Conservation (phyloP, 1,284 basidiomycete species). For the Cryptococcus sp. region DNA sequence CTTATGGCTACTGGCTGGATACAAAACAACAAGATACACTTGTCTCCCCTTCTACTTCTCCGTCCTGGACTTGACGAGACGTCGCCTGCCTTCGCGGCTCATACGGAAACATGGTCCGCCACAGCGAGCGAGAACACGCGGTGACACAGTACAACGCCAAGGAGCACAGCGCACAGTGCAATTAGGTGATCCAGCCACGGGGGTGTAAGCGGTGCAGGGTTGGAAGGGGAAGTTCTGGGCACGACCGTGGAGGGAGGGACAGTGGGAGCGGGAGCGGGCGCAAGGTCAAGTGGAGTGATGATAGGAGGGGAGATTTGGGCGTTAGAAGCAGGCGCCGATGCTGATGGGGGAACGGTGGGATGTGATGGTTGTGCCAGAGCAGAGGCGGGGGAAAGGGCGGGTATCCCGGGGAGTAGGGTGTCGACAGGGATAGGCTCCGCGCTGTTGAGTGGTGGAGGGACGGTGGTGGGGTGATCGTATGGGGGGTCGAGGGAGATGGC, state of each 20-base stretch:
- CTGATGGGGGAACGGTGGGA: not conserved
- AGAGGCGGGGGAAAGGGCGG: not conserved
- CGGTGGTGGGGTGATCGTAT: not conserved
- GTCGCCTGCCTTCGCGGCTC: constrained; percentile 23
- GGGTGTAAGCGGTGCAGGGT: not conserved
- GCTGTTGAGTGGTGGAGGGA: not conserved
- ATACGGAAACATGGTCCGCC: no score
- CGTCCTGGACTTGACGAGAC: no score
- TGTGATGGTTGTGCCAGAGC: not conserved
- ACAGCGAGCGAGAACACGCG: no score
- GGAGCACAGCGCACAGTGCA: not conserved
- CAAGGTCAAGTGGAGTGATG: not conserved
- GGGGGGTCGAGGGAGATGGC: no score
- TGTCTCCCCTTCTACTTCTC: no score
- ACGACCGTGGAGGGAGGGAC: not conserved
- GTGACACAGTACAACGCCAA: not conserved
- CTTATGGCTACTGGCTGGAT: no score
- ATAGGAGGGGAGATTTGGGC: not conserved
- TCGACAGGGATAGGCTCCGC: no score
- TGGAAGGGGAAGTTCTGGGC: not conserved
- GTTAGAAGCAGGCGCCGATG: not conserved
- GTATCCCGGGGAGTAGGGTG: not conserved
- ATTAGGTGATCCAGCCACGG: constrained; percentile 5
- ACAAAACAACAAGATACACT: no score
- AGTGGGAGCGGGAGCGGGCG: not conserved